Evolutionary conservation across 768 basidiomycete genomes (phyloP).

Genomic region (Naganishia vaughanmartiniae): DNA sequence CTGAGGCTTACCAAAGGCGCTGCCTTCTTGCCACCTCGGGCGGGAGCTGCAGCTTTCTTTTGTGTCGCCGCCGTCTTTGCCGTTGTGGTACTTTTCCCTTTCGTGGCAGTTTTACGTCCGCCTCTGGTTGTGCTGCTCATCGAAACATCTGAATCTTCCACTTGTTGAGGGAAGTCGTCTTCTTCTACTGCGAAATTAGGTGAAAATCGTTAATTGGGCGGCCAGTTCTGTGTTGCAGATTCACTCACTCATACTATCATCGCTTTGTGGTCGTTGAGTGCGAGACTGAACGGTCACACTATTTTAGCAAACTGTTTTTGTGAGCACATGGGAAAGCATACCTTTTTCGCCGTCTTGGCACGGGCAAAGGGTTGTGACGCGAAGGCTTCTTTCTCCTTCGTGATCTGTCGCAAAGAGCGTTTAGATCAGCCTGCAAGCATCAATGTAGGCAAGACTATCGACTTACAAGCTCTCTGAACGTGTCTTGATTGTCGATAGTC

Average conservation of each 20-base stretch:
- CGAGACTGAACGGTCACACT: neutral
- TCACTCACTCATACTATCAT: constrained; percentile 50
- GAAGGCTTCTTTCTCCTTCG: constrained; percentile 32
- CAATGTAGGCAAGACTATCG: constrained; percentile 18
- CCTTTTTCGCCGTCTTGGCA: constrained; percentile 53
- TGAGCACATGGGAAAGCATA: constrained; percentile 4
- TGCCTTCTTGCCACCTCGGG: constrained; percentile 39
- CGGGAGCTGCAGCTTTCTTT: constrained; percentile 49
- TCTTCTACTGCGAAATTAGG: constrained; percentile 27
- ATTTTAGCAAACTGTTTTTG: neutral
- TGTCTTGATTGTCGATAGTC: constrained; percentile 50
- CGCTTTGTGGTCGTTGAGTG: constrained; percentile 36
- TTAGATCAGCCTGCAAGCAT: neutral
- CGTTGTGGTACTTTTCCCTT: constrained; percentile 59
- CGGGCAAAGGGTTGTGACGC: constrained; percentile 16
- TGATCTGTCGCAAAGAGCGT: constrained; percentile 7
- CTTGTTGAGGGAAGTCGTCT: constrained; percentile 27
- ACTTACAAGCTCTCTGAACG: constrained; percentile 50
- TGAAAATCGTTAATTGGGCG: neutral
- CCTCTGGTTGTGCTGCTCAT: constrained; percentile 52
- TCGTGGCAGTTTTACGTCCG: constrained; percentile 68
- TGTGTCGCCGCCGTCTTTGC: constrained; percentile 30
- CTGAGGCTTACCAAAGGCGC: constrained; percentile 41
- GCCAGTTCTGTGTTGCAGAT: neutral
- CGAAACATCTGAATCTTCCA: constrained; percentile 16